phyloP scores from a whole-genome alignment of 352 stramenopile genomes.

The Phytophthora cactorum region DNA sequence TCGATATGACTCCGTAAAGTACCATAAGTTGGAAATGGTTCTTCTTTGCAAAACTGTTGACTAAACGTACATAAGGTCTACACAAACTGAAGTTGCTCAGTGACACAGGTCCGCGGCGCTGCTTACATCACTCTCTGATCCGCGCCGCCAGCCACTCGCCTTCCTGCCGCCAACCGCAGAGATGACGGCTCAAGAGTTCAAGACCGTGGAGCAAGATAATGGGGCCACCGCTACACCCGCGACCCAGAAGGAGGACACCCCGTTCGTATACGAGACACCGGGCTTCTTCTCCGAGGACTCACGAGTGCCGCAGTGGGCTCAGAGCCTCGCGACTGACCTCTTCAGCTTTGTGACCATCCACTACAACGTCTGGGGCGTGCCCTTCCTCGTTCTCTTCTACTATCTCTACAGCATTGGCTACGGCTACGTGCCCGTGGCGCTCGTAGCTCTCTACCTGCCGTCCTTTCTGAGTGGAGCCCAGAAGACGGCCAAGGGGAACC shows the following conservation, averaged over 20 bases:
- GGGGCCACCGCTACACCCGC: background rate
- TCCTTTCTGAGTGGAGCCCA: conserved; percentile 67
- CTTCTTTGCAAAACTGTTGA: conserved; percentile 8
- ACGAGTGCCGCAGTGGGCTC: conserved; percentile 51
- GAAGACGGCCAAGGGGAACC: conserved; percentile 54
- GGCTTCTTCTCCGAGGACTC: conserved; percentile 53
- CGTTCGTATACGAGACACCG: conserved; percentile 54
- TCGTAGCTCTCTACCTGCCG: conserved; percentile 67
- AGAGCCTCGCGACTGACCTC: conserved; percentile 42
- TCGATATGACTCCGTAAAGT: background rate
- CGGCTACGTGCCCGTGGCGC: conserved; percentile 51
- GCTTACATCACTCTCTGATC: conserved; percentile 8
- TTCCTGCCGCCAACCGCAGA: conserved; percentile 7
- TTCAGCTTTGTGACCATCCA: conserved; percentile 77
- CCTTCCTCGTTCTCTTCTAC: conserved; percentile 62
- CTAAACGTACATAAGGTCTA: conserved; percentile 3
- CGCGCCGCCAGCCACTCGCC: conserved; percentile 3
- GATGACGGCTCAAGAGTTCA: conserved; percentile 41
- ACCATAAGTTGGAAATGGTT: background rate
- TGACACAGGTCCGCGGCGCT: background rate
- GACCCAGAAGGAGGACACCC: conserved; percentile 16
- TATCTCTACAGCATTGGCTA: conserved; percentile 69
- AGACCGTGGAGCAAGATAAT: conserved; percentile 15
- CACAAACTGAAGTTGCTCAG: conserved; percentile 16
- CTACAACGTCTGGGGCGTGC: conserved; percentile 75